A percentile compares a stretch with the other conserved stretches of the same genome.
Evolutionary conservation across 768 basidiomycete genomes (phyloP).

Genomic region (Hygrophoropsis aurantiaca): DNA sequence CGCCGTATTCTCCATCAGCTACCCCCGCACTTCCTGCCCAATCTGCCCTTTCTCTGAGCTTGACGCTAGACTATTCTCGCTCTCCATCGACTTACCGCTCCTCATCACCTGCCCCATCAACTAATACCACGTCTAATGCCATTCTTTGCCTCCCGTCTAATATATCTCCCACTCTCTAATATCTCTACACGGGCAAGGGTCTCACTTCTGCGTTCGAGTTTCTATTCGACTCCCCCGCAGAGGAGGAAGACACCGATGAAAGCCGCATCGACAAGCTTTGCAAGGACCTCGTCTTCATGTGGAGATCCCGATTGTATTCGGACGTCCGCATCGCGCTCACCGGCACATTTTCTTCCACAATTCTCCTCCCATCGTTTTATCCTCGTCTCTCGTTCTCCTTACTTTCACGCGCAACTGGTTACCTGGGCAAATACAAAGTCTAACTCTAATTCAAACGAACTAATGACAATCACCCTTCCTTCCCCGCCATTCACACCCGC

Average conservation of each 20-base stretch:
- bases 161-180: conserved; percentile 82
- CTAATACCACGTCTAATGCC: conserved; percentile 34
- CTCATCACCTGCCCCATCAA: conserved; percentile 47
- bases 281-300: conserved; percentile 95
- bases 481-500: conserved; percentile 95
- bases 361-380: conserved; percentile 95
- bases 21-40: conserved; percentile 51
- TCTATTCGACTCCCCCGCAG: conserved; percentile 65
- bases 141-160: conserved; percentile 64
- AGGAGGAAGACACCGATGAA: conserved; percentile 47
- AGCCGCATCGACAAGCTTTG: conserved; percentile 79
- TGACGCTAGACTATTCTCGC: conserved; percentile 46
- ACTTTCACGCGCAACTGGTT: conserved; percentile 82
- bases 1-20: conserved; percentile 49
- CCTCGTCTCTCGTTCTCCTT: conserved; percentile 83
- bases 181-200: conserved; percentile 90
- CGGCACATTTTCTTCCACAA: conserved; percentile 61
- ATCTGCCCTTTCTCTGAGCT: conserved; percentile 60
- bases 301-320: conserved; percentile 91
- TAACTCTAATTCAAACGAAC: conserved; percentile 40
- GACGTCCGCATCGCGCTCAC: conserved; percentile 84
- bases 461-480: conserved; percentile 67
- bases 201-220: conserved; percentile 88
- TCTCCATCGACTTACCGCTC: conserved; percentile 46
- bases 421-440: conserved; percentile 51